phyloP scores from a whole-genome alignment of 805 yeast species.

The Diddensiella transvaalensis region DNA sequence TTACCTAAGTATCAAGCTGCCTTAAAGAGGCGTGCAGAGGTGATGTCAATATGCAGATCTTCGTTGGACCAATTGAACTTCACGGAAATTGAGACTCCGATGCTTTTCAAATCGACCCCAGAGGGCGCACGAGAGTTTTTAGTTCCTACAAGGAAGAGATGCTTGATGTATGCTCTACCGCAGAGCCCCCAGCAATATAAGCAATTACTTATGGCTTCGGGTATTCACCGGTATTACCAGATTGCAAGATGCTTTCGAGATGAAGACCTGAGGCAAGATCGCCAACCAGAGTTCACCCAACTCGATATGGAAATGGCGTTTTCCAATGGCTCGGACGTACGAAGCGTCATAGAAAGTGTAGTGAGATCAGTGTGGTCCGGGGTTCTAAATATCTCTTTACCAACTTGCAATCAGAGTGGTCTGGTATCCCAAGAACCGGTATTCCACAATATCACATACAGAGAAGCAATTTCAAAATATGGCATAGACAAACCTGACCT shows the following conservation, averaged over 20 bases:
- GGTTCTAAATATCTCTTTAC: constrained; percentile 36
- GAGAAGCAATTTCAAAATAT: constrained; percentile 63
- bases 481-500: constrained; percentile 97
- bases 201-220: constrained; percentile 91
- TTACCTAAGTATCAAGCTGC: constrained; percentile 31
- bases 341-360: constrained; percentile 55
- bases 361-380: constrained; percentile 54
- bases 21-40: constrained; percentile 34
- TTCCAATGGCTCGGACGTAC: constrained; percentile 66
- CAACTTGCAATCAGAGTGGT: constrained; percentile 27
- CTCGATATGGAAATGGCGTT: constrained; percentile 93
- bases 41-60: constrained; percentile 35
- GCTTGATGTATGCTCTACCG: constrained; percentile 80
- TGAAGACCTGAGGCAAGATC: constrained; percentile 88
- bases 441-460: constrained; percentile 45
- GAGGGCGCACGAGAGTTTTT: constrained; percentile 97
- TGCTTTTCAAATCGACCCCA: constrained; percentile 91
- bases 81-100: constrained; percentile 87
- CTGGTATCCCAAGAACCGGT: neutral
- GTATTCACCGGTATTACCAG: constrained; percentile 81
- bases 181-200: constrained; percentile 98
- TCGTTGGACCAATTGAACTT: constrained; percentile 45
- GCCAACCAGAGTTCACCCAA: constrained; percentile 98
- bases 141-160: constrained; percentile 75
- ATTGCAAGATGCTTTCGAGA: constrained; percentile 93